Conservation (phyloP, 305 asterid species). For the Fraxinus floribunda region DNA sequence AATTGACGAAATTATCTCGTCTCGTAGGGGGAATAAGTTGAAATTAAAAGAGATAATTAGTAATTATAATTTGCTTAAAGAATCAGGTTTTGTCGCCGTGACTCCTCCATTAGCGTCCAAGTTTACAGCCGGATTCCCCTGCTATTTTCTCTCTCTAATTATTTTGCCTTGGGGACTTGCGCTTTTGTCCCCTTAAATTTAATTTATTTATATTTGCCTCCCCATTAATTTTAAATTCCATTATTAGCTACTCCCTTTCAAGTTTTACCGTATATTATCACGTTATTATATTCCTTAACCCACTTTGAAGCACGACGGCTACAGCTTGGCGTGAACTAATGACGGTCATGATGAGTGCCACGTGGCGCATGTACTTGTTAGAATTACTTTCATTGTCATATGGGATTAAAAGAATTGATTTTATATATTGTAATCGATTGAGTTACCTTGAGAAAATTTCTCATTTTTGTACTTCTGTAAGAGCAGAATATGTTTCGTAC, state of each 20-base stretch:
- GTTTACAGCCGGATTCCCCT: conserved; percentile 54
- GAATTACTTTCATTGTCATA: neutral
- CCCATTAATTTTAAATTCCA: conserved; percentile 13
- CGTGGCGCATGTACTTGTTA: conserved; percentile 29
- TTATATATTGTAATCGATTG: neutral
- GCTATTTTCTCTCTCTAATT: conserved; percentile 34
- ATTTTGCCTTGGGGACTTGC: conserved; percentile 42
- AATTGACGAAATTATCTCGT: neutral
- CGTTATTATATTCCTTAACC: conserved; percentile 77
- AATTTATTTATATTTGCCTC: conserved; percentile 10
- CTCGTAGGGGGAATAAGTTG: neutral
- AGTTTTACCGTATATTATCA: conserved; percentile 36
- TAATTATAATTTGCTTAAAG: neutral
- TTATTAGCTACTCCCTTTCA: conserved; percentile 22
- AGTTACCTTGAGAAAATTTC: neutral
- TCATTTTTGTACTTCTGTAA: too few species aligned
- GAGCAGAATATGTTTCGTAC: too few species aligned
- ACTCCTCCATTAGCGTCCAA: conserved; percentile 65
- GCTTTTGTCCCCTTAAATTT: conserved; percentile 28
- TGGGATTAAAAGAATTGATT: neutral
- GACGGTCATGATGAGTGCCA: conserved; percentile 38
- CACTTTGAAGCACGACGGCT: conserved; percentile 89
- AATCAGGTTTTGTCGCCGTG: conserved; percentile 72
- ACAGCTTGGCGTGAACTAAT: conserved; percentile 60
- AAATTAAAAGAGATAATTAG: neutral